Base-by-base conservation (phyloP, 2,329 filamentous ascomycete genomes). In the Ceratocystis smalleyi region DNA sequence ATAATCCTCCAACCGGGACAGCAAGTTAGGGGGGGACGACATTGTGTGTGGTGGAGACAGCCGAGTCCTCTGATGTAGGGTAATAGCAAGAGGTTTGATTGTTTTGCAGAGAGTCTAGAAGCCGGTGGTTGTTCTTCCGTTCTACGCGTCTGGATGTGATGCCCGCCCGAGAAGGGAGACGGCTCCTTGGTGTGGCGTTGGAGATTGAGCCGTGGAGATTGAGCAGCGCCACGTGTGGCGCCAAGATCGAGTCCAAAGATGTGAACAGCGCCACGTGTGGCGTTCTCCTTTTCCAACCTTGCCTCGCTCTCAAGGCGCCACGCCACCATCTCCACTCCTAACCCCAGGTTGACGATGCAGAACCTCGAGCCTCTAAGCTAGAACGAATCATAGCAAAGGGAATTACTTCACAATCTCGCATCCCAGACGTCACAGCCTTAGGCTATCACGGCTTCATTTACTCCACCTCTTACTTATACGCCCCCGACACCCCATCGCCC, bases 1-100 rank as follows among this genome's bases (percentile, higher is more conserved):
- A 71, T 92, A 92, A 70, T 91, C 83, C 69, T 94, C 86, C 8
- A 95, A 78, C 61, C 86, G 84, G 67, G 88, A 83, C 32, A 85
- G 75, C 27, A 66, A 64, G 1, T 67, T 62, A 0, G 66, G n/a
- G 3, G 60, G 49, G 5, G 43, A 22, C 3, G 60, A 27, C 60
- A 61, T 61, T 47, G 1, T 49, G 1, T 19, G 17, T 22, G 17
- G 60, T 32, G 2, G 59, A 7, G 7, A 47, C 32, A 40, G 4
- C 7, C 54, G 49, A 35, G 51, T 19, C 5, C 7, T 62, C 10
- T 15, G 47, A 61, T 47, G 15, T 43, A 43, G 19, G 32, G 59
- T 30, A 49, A 60, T 24, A n/a, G 43, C 27, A 57, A 47, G 43
- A 61, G 45, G 12, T n/a, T 40, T 40, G 35, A 40, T 40, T 40